Conservation (phyloP, 2,329 filamentous ascomycete genomes). For the Fusarium camptoceras region DNA sequence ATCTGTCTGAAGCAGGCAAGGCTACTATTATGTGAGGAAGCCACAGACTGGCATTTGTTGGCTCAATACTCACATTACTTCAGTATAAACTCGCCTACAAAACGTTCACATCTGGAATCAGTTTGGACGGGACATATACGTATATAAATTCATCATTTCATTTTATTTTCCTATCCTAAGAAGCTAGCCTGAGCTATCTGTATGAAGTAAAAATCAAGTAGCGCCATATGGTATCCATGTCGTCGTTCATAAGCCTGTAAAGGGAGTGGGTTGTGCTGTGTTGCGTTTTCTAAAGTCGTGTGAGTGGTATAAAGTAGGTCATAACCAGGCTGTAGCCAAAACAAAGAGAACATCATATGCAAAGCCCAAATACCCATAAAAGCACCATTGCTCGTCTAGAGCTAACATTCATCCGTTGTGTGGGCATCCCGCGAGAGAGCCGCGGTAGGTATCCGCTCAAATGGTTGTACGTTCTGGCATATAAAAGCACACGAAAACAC, state of each 20-base stretch:
- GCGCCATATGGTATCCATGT: slow-evolving; percentile 37
- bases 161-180: slow-evolving; percentile 41
- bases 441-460: slow-evolving; percentile 41
- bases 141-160: slow-evolving; percentile 21
- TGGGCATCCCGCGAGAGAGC: slow-evolving; percentile 48
- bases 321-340: slow-evolving; percentile 9
- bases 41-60: not conserved
- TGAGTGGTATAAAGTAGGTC: slow-evolving; percentile 36
- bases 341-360: slow-evolving; percentile 28
- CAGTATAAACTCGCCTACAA: not conserved
- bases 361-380: slow-evolving; percentile 27
- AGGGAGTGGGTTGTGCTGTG: slow-evolving; percentile 30
- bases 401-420: slow-evolving; percentile 46
- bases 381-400: slow-evolving; percentile 43
- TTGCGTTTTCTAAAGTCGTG: slow-evolving; percentile 38
- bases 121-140: not conserved
- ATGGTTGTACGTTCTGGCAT: slow-evolving; percentile 41
- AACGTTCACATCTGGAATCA: not conserved
- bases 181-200: slow-evolving; percentile 38
- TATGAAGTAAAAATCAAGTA: slow-evolving; percentile 32
- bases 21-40: not conserved
- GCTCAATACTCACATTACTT: not conserved
- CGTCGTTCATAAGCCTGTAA: slow-evolving; percentile 24
- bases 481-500: slow-evolving; percentile 23
- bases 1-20: not conserved